These are phyloP conservation scores for Canariomyces notabilis DNA, from an alignment of 2,329 filamentous ascomycete species.

Conservation along the genomic window DNA sequence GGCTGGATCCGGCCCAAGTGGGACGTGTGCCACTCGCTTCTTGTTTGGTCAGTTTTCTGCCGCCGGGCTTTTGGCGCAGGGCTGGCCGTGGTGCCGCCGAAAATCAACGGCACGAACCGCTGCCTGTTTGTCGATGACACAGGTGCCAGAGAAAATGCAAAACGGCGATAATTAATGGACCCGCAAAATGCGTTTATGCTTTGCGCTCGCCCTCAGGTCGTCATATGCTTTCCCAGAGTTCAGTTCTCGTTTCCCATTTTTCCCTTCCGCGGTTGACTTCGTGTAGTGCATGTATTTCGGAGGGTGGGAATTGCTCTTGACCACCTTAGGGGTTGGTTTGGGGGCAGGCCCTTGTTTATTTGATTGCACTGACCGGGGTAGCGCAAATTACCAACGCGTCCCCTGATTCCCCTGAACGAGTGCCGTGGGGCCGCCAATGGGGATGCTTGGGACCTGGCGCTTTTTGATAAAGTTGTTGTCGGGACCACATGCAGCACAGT, in stretches of 20 bases:
- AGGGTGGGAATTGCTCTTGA: conserved; percentile 20
- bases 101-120: conserved; percentile 12
- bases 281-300: conserved; percentile 24
- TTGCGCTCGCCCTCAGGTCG: conserved; percentile 19
- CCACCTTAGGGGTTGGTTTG: conserved; percentile 15
- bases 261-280: no score
- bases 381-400: conserved; percentile 36
- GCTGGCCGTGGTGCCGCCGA: conserved; percentile 10
- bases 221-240: conserved; percentile 20
- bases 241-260: conserved; percentile 17
- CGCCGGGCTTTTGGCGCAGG: conserved; percentile 10
- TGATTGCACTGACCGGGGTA: conserved; percentile 30
- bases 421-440: conserved; percentile 14
- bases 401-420: conserved; percentile 24
- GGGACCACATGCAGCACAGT: conserved; percentile 1
- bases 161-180: conserved; percentile 11
- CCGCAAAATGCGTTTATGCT: conserved; percentile 25
- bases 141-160: conserved; percentile 15
- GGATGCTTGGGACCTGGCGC: conserved; percentile 7
- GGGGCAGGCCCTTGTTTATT: conserved; percentile 31
- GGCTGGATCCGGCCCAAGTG: conserved; percentile 8
- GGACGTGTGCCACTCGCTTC: conserved; percentile 12
- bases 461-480: conserved; percentile 17
- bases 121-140: conserved; percentile 8
- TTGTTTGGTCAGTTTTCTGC: conserved; percentile 3